phyloP scores from a whole-genome alignment of 345 rosid species.

The Durio zibethinus region DNA sequence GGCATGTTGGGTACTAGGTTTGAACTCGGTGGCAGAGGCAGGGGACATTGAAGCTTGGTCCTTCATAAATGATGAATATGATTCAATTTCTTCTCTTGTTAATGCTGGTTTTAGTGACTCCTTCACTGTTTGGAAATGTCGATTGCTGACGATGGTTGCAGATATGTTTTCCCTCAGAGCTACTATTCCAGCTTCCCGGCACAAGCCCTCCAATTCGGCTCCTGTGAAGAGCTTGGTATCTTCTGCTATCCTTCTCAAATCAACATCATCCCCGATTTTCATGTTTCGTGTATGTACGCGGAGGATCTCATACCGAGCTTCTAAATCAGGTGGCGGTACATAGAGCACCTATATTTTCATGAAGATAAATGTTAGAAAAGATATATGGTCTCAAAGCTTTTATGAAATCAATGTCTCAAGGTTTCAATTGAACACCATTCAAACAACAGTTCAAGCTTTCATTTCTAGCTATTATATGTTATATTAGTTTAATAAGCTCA shows the following conservation, averaged over 20 bases:
- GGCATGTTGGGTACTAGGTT: conserved; percentile 2
- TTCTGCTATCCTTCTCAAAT: conserved; percentile 64
- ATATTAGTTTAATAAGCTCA: too few species aligned
- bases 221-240: conserved; percentile 85
- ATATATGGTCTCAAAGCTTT: neutral
- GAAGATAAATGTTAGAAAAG: neutral
- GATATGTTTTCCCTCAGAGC: conserved; percentile 79
- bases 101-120: conserved; percentile 71
- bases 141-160: conserved; percentile 51
- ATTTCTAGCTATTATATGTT: neutral
- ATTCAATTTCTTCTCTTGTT: conserved; percentile 52
- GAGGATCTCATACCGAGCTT: conserved; percentile 73
- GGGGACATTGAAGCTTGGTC: neutral
- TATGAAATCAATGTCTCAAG: neutral
- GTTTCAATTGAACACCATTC: neutral
- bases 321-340: conserved; percentile 81
- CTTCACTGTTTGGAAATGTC: conserved; percentile 65
- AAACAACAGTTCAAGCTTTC: neutral
- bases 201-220: conserved; percentile 80
- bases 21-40: neutral
- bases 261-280: conserved; percentile 62
- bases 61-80: conserved; percentile 61
- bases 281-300: conserved; percentile 73
- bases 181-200: conserved; percentile 80
- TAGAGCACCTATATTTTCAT: conserved; percentile 52